Conservation (phyloP, 1,139 yeast genomes). For the Candida labiduridarum region DNA sequence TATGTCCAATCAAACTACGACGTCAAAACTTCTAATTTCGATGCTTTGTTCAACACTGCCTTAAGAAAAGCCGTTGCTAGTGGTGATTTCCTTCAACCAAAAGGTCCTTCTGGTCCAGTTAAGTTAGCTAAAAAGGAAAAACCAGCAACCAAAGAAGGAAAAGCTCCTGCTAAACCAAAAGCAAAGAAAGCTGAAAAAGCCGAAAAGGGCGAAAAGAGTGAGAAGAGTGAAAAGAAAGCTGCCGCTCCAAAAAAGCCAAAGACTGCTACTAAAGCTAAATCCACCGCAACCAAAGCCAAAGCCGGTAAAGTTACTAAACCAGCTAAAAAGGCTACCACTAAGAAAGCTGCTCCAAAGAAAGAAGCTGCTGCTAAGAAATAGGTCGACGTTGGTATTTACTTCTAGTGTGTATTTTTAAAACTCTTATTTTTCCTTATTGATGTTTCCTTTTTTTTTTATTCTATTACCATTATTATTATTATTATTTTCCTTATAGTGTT, state of each 20-base stretch:
- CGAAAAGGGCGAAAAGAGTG: conserved; percentile 1
- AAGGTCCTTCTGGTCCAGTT: conserved; percentile 81
- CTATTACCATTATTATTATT: neutral
- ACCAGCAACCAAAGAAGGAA: conserved; percentile 9
- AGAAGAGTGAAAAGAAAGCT: conserved; percentile 17
- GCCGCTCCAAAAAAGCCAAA: conserved; percentile 20
- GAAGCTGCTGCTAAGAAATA: conserved; percentile 17
- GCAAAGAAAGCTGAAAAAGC: conserved; percentile 16
- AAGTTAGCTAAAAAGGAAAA: conserved; percentile 54
- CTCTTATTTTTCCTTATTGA: neutral
- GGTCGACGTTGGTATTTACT: conserved; percentile 14
- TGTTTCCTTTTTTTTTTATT: neutral
- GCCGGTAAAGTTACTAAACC: conserved; percentile 19
- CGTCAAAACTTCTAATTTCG: conserved; percentile 65
- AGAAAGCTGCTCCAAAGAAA: conserved; percentile 25
- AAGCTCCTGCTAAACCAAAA: conserved; percentile 16
- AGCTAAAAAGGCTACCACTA: conserved; percentile 17
- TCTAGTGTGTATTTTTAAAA: conserved; percentile 4
- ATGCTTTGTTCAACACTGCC: conserved; percentile 75
- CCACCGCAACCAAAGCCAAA: conserved; percentile 19
- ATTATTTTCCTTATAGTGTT: conserved; percentile 2
- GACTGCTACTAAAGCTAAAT: conserved; percentile 19
- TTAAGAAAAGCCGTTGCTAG: conserved; percentile 78
- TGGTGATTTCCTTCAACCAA: conserved; percentile 83
- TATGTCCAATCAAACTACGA: conserved; percentile 66